These are phyloP conservation scores for Durio zibethinus DNA, from an alignment of 345 rosid genomes.

Conservation along the genomic window DNA sequence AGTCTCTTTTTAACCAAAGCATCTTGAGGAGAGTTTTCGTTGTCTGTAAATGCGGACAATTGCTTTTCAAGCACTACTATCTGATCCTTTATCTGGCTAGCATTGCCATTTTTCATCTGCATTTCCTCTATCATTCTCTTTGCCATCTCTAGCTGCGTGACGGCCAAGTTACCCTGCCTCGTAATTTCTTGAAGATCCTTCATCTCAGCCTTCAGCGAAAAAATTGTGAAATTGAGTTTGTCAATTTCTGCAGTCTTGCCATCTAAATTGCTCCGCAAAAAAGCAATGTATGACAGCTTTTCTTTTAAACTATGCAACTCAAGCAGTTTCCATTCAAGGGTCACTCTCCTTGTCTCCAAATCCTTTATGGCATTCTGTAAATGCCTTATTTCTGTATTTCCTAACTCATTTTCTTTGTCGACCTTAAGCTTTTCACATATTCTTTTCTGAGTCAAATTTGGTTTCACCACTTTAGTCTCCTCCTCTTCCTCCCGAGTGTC, in stretches of 20 bases:
- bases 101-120: slow-evolving; percentile 17
- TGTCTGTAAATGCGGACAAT: slow-evolving; percentile 15
- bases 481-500: neutral
- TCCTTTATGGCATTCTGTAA: slow-evolving; percentile 11
- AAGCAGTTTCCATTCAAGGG: slow-evolving; percentile 25
- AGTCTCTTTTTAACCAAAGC: slow-evolving; percentile 17
- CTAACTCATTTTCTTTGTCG: neutral
- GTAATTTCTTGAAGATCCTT: slow-evolving; percentile 21
- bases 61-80: slow-evolving; percentile 26
- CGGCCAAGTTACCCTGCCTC: slow-evolving; percentile 11
- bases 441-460: neutral
- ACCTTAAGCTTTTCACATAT: neutral
- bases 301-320: slow-evolving; percentile 27
- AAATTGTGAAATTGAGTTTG: slow-evolving; percentile 15
- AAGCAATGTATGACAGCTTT: slow-evolving; percentile 15
- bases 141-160: slow-evolving; percentile 24
- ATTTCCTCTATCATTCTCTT: slow-evolving; percentile 16
- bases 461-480: neutral
- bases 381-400: neutral
- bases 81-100: slow-evolving; percentile 12
- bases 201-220: slow-evolving; percentile 21
- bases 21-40: neutral
- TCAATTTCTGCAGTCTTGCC: slow-evolving; percentile 23
- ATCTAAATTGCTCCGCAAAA: slow-evolving; percentile 15
- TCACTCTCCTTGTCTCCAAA: slow-evolving; percentile 16